A percentile compares a stretch with the other conserved stretches of the same genome.
These are phyloP conservation scores for Metschnikowia henanensis DNA, from an alignment of 805 yeast genomes.

Conservation along the genomic window DNA sequence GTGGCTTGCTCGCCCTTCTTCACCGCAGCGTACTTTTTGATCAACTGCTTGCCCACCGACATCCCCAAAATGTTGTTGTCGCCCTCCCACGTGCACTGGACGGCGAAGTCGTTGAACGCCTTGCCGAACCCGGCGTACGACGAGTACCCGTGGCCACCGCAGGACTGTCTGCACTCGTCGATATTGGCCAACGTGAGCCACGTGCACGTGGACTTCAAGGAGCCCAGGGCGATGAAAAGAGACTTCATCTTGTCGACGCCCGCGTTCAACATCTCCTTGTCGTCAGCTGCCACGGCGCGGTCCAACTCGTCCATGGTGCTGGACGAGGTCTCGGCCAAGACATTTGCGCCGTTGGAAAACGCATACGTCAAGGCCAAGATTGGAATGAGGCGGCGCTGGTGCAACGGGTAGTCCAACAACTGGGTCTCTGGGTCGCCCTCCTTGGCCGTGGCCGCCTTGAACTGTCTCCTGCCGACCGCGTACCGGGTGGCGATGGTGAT, in stretches of 20 bases:
- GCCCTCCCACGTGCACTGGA: conserved; percentile 98
- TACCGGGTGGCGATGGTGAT: conserved; percentile 85
- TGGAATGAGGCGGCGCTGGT: conserved; percentile 88
- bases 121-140: conserved; percentile 91
- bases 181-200: conserved; percentile 82
- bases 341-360: conserved; percentile 67
- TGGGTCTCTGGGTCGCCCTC: conserved; percentile 58
- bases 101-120: conserved; percentile 92
- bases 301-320: conserved; percentile 54
- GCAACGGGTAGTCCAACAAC: conserved; percentile 82
- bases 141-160: conserved; percentile 97
- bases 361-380: conserved; percentile 77
- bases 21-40: conserved; percentile 46
- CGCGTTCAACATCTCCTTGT: conserved; percentile 42
- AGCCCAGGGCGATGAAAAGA: conserved; percentile 81
- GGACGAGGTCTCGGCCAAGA: conserved; percentile 54
- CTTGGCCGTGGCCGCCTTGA: conserved; percentile 42
- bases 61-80: conserved; percentile 86
- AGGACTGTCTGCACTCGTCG: conserved; percentile 88
- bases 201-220: conserved; percentile 85
- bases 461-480: conserved; percentile 88
- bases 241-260: conserved; percentile 68
- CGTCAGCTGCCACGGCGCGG: conserved; percentile 48
- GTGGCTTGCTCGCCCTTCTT: conserved; percentile 42
- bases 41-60: conserved; percentile 77